phyloP scores from a whole-genome alignment of 2,329 filamentous ascomycete genomes.

The Ophiosphaerella korrae region DNA sequence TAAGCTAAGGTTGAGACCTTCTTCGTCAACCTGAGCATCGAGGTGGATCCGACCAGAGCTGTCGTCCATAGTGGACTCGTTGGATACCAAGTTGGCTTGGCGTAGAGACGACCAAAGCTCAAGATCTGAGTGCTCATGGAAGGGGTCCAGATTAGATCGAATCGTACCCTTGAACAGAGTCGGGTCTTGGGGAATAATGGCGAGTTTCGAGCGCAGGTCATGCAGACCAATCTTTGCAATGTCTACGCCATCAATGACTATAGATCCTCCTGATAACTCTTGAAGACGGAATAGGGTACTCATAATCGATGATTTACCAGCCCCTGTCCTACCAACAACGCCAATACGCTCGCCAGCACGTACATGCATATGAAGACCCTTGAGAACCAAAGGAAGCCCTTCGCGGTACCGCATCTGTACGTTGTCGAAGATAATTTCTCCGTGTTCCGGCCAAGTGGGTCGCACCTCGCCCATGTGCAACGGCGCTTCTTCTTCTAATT shows the following conservation, averaged over 20 bases:
- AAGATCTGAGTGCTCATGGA: constrained; percentile 76
- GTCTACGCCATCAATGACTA: constrained; percentile 57
- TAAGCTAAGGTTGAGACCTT: constrained; percentile 71
- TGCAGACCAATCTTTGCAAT: constrained; percentile 76
- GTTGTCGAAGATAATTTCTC: constrained; percentile 64
- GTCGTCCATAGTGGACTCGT: constrained; percentile 53
- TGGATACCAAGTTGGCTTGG: constrained; percentile 71
- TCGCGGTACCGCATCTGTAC: constrained; percentile 59
- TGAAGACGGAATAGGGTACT: constrained; percentile 76
- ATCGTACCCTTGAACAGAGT: constrained; percentile 83
- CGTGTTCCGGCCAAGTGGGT: constrained; percentile 81
- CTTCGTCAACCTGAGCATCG: constrained; percentile 85
- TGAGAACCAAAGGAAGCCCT: constrained; percentile 56
- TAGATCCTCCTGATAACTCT: constrained; percentile 54
- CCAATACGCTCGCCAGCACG: constrained; percentile 78
- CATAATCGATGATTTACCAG: constrained; percentile 85
- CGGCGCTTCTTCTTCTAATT: constrained; percentile 88
- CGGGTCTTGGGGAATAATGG: constrained; percentile 85
- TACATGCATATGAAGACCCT: constrained; percentile 67
- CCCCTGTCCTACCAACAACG: constrained; percentile 80
- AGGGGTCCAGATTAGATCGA: constrained; percentile 79
- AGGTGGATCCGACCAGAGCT: constrained; percentile 73
- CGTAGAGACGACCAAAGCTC: constrained; percentile 79
- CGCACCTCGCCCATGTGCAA: constrained; percentile 74
- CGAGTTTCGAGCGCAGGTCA: constrained; percentile 74